Base-by-base conservation (phyloP, 2,329 filamentous ascomycete species). In the Colletotrichum sublineola region DNA sequence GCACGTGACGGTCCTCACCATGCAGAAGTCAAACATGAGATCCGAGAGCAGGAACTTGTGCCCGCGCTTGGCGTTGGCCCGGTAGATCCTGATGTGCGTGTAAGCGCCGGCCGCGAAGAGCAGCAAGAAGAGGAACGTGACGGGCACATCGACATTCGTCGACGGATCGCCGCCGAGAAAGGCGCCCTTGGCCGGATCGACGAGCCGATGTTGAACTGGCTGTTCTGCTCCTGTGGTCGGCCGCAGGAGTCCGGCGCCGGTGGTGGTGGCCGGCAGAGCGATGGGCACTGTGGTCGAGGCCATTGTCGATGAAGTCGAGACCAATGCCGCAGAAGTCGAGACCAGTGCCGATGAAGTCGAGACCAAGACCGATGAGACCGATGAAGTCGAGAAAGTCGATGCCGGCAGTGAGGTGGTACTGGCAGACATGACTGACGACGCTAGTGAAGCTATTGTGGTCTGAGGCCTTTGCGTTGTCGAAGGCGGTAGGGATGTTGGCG, bases 21-120 rank as follows among this genome's bases (percentile, higher is more conserved):
- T 79, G 67, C 78, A 82, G 50, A 84, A 81, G 58, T 81, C 81
- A 68, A 83, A 83, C 55, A 83, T 73, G n/a, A 80, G 76, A 58
- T 76, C 78, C 1, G 81, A 83, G 3, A 83, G 75, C 44, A 82
- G 50, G 66, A 84, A 84, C 71, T 83, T 84, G 77, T 83, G 82
- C 1, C 78, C 77, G 2, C 79, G 75, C 56, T 79, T 79, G 7
- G 73, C 68, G 67, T 84, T 83, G 8, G 74, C 71, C 12, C 71
- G 63, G 73, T 76, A 78, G 58, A 77, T 76, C 18, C 69, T 73
- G 15, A 79, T 78, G 70, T 79, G 77, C 3, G 75, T 74, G 33
- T 75, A 73, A 2, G 76, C 77, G 9, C 76, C 77, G 3, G 74
- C 50, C 60, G 70, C 67, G 56, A 78, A 79, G 15, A 78, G 52